These are phyloP conservation scores for Endocarpon pusillum DNA, from an alignment of 495 filamentous ascomycete species.

Conservation along the genomic window DNA sequence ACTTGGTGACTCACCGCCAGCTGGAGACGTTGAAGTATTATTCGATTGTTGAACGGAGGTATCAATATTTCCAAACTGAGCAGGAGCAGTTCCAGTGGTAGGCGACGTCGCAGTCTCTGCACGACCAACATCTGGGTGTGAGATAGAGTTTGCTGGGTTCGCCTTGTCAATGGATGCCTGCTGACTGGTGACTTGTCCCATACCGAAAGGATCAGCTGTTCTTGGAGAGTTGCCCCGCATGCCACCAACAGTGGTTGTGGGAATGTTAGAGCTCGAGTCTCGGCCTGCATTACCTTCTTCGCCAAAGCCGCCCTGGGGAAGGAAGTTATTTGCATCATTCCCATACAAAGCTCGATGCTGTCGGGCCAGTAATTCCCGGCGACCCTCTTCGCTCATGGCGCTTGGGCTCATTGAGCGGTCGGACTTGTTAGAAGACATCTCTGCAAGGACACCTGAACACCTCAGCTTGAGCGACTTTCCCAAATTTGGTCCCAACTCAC, in stretches of 20 bases:
- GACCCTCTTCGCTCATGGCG: slow-evolving; percentile 84
- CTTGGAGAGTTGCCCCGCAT: slow-evolving; percentile 42
- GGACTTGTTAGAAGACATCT: slow-evolving; percentile 66
- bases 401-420: slow-evolving; percentile 87
- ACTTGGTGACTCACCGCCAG: slow-evolving; percentile 76
- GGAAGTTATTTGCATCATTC: slow-evolving; percentile 45
- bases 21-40: slow-evolving; percentile 79
- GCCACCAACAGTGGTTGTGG: slow-evolving; percentile 26
- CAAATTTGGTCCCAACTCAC: slow-evolving; percentile 37
- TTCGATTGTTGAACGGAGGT: slow-evolving; percentile 52
- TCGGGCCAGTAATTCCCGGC: slow-evolving; percentile 86
- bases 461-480: slow-evolving; percentile 23
- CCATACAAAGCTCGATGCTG: slow-evolving; percentile 88
- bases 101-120: slow-evolving; percentile 82
- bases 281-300: slow-evolving; percentile 47
- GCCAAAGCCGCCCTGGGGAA: slow-evolving; percentile 38
- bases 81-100: slow-evolving; percentile 43
- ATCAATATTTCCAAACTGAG: slow-evolving; percentile 40
- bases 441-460: slow-evolving; percentile 53
- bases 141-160: slow-evolving; percentile 19
- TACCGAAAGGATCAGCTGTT: slow-evolving; percentile 44
- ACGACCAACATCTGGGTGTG: slow-evolving; percentile 54
- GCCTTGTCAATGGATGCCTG: slow-evolving; percentile 16
- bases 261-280: slow-evolving; percentile 35
- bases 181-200: slow-evolving; percentile 24